Base-by-base conservation (phyloP, 2,329 filamentous ascomycete genomes). In the Allantophomopsis lycopodina region DNA sequence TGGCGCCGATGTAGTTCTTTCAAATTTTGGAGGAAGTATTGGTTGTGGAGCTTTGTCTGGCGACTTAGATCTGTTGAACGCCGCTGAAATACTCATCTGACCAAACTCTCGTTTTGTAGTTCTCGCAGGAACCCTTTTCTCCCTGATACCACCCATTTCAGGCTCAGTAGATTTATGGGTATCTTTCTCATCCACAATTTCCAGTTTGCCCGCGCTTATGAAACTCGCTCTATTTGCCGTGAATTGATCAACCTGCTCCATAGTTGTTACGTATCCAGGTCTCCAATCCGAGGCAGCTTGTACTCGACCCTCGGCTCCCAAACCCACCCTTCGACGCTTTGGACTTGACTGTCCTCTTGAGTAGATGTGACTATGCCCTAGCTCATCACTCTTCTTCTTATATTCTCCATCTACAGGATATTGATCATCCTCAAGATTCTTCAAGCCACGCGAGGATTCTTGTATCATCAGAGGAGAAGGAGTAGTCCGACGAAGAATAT, bases 401-500 rank as follows among this genome's bases (percentile, higher is more conserved):
- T 28, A 28, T 51, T 69, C 64, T 4, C 80, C 81, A 36, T 80
- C 75, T 3, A 74, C 50, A 0, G 83, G 80, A 60, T 78, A 85
- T 10, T 69, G 53, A 45, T 83, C 72, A 54, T 91, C 85, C 49
- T 83, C 76, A 0, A 66, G 61, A 34, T 62, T 67, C 41, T 69
- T 70, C 58, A 79, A 67, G 16, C 59, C 53, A 0, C 70, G 66
- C 32, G 77, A 60, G 5, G 58, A 57, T 38, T 41, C 48, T 48
- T 30, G 51, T 44, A 45, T 65, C 52, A 36, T 57, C 54, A 42
- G 68, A 64, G 38, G 69, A 68, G 35, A 86, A 68, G 21, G 62
- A 57, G 36, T 67, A 59, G 37, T 72, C 62, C 1, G 66, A 58
- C 8, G 83, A 81, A 95, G 62, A 14, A 94, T 89, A 37, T 69